Conservation (phyloP, 164 flowering plant species). For the Platanus orientalis region DNA sequence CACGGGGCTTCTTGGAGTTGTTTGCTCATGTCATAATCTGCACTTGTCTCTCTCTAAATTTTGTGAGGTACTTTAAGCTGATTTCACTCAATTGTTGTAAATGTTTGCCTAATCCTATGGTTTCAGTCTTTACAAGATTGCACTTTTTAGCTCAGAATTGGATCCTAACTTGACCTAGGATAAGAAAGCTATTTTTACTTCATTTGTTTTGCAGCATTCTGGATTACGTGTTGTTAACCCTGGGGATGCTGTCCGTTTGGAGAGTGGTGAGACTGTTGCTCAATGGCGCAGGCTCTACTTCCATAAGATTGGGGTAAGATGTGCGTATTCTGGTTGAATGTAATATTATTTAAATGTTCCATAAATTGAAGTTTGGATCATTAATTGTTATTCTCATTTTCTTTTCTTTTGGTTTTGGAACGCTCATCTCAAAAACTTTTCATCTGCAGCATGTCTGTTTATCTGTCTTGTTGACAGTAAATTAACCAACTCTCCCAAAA, state of each 20-base stretch:
- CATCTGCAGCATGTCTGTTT: no score
- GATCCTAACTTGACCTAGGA: neutral
- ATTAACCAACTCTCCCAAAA: no score
- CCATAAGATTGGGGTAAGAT: conserved; percentile 45
- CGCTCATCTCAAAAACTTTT: no score
- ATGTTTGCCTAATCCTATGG: neutral
- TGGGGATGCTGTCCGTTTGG: conserved; percentile 56
- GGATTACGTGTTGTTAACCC: conserved; percentile 49
- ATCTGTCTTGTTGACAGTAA: no score
- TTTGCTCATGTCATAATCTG: conserved; percentile 55
- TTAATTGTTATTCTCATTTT: no score
- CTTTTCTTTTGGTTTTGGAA: no score
- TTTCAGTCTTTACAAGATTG: no score
- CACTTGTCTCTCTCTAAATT: conserved; percentile 58
- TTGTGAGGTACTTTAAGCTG: conserved; percentile 43
- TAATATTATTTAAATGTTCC: neutral
- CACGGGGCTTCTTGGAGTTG: conserved; percentile 53
- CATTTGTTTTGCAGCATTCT: conserved; percentile 47
- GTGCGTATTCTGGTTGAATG: neutral
- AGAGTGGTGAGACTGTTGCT: conserved; percentile 57
- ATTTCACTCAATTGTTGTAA: neutral
- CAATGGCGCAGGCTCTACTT: conserved; percentile 57
- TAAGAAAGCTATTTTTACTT: conserved; percentile 2
- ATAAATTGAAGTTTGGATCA: neutral
- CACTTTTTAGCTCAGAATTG: neutral